Evolutionary conservation across 345 rosid genomes (phyloP), one percentile per base, ranked within the genome.

Genomic region (Salix arbutifolia): DNA sequence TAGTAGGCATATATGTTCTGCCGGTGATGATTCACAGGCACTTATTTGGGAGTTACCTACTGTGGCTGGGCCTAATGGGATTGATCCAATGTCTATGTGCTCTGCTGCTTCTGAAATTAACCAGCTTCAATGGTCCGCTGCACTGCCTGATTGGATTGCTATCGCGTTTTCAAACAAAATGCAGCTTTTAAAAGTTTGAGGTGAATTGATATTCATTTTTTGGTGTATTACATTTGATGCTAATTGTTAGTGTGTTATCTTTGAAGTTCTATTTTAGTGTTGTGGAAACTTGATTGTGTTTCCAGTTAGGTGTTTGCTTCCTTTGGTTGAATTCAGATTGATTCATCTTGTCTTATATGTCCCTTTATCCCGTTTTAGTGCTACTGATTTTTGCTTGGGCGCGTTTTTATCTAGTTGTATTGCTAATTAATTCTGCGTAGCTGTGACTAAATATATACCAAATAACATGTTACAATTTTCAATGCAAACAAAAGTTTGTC

Each of bases 141-240:
- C 96, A 0, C 86, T 79, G 79, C 97, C 98, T 58, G 97, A 96
- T 81, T 93, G 99, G 99, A 91, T 96, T 81, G 91, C 94, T 6
- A 82, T 96, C 73, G 96, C 96, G 1, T 96, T 92, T 70, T 78
- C 94, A 3, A 90, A 87, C 80, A 93, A 93, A 85, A 78, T 93
- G 97, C 98, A 93, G 90, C 90, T 96, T 30, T 83, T 96, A 83
- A 93, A 86, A 87, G 96, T 96, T 79, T 95, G 89, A 94, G 88
- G 83, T 79, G 68, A 4, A 23, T 6, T 16, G 19, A 13, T 12
- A 23, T 1, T 21, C 46, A 4, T 25, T 21, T 2, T 56, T 30
- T 25, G 1, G 33, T 64, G 52, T 37, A 21, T 61, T 44, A 17
- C 21, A 42, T 60, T 30, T 76, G 44, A 19, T 70, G 48, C 64